Conservation (phyloP, 768 basidiomycete species). For the Trametes meyenii region DNA sequence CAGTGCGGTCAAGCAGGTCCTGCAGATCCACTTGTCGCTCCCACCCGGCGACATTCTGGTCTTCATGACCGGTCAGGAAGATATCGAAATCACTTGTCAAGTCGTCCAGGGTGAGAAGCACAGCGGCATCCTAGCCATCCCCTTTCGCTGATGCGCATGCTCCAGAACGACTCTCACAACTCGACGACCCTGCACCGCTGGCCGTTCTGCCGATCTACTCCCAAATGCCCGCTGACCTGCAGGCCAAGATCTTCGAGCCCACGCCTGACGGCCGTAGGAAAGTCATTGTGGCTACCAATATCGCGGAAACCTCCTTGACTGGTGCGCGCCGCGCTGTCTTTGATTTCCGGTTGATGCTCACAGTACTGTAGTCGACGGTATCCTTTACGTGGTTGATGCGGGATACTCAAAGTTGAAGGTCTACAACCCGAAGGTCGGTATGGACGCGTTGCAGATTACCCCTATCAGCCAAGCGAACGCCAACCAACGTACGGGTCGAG, state of each 20-base stretch:
- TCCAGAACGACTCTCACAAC: slow-evolving; percentile 84
- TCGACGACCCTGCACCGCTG: slow-evolving; percentile 87
- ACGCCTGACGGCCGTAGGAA: slow-evolving; percentile 94
- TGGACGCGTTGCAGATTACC: slow-evolving; percentile 99
- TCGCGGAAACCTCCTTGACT: slow-evolving; percentile 96
- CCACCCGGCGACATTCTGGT: slow-evolving; percentile 95
- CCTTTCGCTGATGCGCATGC: neutral
- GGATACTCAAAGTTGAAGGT: slow-evolving; percentile 98
- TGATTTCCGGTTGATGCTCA: neutral
- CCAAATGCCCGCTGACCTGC: slow-evolving; percentile 98
- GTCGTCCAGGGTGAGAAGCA: slow-evolving; percentile 73
- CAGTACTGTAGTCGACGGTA: slow-evolving; percentile 81
- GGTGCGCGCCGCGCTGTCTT: slow-evolving; percentile 45
- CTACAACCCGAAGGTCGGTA: slow-evolving; percentile 98
- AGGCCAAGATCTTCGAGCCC: slow-evolving; percentile 96
- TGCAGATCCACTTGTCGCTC: slow-evolving; percentile 93
- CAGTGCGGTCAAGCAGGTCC: slow-evolving; percentile 94
- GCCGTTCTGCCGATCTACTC: slow-evolving; percentile 98
- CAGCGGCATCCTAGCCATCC: too few species aligned
- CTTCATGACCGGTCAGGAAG: slow-evolving; percentile 99
- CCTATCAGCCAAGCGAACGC: slow-evolving; percentile 99
- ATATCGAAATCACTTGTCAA: slow-evolving; percentile 96
- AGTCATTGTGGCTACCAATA: slow-evolving; percentile 98
- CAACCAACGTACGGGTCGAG: slow-evolving; percentile 93
- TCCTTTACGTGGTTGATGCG: slow-evolving; percentile 94